Conservation (phyloP, 2,329 filamentous ascomycete genomes). For the Penicillium sp. region DNA sequence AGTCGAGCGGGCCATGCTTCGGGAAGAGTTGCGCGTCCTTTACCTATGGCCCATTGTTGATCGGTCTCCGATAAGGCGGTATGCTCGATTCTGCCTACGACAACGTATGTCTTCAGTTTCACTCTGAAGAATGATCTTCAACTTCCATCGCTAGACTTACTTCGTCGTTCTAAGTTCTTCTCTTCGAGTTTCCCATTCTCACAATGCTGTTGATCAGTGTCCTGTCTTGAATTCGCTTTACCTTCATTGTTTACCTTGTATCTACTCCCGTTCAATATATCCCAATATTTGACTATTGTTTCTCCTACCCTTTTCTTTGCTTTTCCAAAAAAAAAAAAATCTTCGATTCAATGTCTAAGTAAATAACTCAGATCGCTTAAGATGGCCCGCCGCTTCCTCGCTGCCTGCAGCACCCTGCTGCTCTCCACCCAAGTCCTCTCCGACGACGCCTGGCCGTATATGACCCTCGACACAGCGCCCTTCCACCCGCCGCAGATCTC, state of each 20-base stretch:
- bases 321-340: neutral
- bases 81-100: neutral
- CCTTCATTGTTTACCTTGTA: neutral
- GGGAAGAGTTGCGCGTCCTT: neutral
- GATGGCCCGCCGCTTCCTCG: conserved; percentile 21
- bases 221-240: neutral
- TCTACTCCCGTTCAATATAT: conserved; percentile 3
- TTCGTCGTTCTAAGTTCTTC: neutral
- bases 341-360: neutral
- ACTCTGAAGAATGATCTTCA: neutral
- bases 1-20: neutral
- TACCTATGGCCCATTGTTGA: neutral
- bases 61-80: neutral
- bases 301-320: neutral
- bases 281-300: conserved; percentile 1
- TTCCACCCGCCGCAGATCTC: conserved; percentile 35
- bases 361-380: neutral
- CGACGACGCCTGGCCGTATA: conserved; percentile 26
- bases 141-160: neutral
- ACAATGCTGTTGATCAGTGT: conserved; percentile 11
- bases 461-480: conserved; percentile 22
- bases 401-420: conserved; percentile 23
- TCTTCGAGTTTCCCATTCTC: neutral
- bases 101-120: too few species aligned
- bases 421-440: conserved; percentile 23